Evolutionary conservation across 768 basidiomycete species (phyloP).

Genomic region (Boletus reticulatus): DNA sequence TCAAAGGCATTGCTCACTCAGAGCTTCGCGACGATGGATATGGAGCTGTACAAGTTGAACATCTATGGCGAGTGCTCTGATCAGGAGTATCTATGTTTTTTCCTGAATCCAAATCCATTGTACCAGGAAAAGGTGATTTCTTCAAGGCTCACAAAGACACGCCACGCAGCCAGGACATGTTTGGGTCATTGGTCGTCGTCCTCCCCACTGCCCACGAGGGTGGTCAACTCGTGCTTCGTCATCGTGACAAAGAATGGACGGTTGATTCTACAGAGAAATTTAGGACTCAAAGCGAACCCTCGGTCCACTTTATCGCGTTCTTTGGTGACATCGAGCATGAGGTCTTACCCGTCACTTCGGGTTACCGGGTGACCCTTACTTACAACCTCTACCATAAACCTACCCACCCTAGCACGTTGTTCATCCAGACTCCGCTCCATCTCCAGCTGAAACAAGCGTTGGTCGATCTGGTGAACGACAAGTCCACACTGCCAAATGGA

Average conservation of each 20-base stretch:
- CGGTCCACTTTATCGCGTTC: slow-evolving; percentile 41
- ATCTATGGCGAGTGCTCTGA: slow-evolving; percentile 37
- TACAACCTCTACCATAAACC: slow-evolving; percentile 34
- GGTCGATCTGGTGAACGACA: neutral
- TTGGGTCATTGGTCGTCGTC: slow-evolving; percentile 52
- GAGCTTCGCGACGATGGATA: neutral
- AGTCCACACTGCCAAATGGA: slow-evolving; percentile 1
- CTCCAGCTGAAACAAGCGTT: slow-evolving; percentile 1
- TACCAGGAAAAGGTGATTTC: slow-evolving; percentile 4
- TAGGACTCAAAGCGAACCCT: neutral
- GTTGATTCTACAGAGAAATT: neutral
- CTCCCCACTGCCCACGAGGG: slow-evolving; percentile 36
- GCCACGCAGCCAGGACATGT: slow-evolving; percentile 38
- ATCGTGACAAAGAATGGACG: slow-evolving; percentile 2
- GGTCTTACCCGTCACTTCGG: slow-evolving; percentile 38
- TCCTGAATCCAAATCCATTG: neutral
- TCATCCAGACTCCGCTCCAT: neutral
- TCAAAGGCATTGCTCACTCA: slow-evolving; percentile 2
- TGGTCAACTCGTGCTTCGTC: slow-evolving; percentile 11
- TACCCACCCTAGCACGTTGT: neutral
- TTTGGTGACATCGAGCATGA: slow-evolving; percentile 46
- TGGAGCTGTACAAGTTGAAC: slow-evolving; percentile 44
- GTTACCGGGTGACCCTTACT: slow-evolving; percentile 44
- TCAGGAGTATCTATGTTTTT: neutral
- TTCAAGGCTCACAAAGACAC: slow-evolving; percentile 27